phyloP scores from a whole-genome alignment of 257 asterid genomes.

The Linderniella brevidens region DNA sequence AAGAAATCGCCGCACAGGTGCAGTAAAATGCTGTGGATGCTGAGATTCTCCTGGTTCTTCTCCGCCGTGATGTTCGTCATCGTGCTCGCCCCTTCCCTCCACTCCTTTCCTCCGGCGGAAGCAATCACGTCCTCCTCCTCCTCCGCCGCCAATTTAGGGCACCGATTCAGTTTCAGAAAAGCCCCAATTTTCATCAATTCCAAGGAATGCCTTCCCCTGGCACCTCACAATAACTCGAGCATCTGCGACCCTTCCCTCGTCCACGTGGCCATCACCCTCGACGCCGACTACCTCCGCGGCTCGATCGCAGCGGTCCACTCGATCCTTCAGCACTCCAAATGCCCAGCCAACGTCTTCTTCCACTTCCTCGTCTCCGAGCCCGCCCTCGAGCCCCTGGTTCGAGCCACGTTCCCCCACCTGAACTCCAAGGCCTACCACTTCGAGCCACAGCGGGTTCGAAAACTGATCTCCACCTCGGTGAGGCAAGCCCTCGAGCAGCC shows the following conservation, averaged over 20 bases:
- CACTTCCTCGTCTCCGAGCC: neutral
- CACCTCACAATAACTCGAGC: neutral
- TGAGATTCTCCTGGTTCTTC: no score
- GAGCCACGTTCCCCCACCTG: neutral
- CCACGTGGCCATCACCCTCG: neutral
- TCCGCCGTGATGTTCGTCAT: no score
- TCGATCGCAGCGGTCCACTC: neutral
- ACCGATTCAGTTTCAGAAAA: no score
- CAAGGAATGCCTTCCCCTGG: no score
- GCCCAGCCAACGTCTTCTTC: neutral
- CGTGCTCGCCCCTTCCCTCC: no score
- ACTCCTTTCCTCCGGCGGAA: no score
- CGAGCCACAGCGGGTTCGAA: neutral
- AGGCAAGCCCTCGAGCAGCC: constrained; percentile 1
- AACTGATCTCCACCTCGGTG: neutral
- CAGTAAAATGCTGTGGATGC: no score
- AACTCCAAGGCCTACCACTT: neutral
- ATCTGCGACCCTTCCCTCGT: neutral
- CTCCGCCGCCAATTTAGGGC: no score
- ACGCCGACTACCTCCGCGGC: constrained; percentile 1
- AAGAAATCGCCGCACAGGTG: no score
- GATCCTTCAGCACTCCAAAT: neutral
- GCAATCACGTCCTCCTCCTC: neutral
- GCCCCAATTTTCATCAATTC: no score
- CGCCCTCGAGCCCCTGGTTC: neutral